These are phyloP conservation scores for Penicillium sp. DNA, from an alignment of 2,329 filamentous ascomycete species.

Conservation along the genomic window DNA sequence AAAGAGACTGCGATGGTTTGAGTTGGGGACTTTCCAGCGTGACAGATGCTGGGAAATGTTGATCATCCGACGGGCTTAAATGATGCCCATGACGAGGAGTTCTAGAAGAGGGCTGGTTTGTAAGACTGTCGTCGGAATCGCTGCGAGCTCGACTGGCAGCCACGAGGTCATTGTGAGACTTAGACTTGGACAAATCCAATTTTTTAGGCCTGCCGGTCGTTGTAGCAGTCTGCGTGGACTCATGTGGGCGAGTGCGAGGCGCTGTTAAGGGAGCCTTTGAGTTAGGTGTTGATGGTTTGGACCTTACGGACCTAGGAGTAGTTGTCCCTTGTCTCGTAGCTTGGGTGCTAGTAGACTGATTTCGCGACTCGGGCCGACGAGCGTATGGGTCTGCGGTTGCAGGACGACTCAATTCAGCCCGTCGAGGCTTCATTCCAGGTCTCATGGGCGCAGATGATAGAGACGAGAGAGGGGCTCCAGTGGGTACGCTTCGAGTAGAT, in stretches of 20 bases:
- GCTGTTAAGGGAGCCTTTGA: slow-evolving; percentile 26
- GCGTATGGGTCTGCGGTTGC: slow-evolving; percentile 36
- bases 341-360: slow-evolving; percentile 22
- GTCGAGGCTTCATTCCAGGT: slow-evolving; percentile 38
- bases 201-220: slow-evolving; percentile 34
- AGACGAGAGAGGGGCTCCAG: slow-evolving; percentile 37
- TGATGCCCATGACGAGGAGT: slow-evolving; percentile 10
- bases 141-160: slow-evolving; percentile 30
- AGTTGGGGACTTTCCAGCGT: slow-evolving; percentile 24
- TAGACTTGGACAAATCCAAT: slow-evolving; percentile 32
- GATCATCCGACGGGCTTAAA: slow-evolving; percentile 53
- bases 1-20: slow-evolving; percentile 11
- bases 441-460: slow-evolving; percentile 60
- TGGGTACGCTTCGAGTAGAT: slow-evolving; percentile 36
- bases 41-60: slow-evolving; percentile 35
- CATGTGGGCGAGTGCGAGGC: slow-evolving; percentile 35
- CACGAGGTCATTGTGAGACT: slow-evolving; percentile 25
- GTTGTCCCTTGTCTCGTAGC: slow-evolving; percentile 14
- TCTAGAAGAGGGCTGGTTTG: slow-evolving; percentile 11
- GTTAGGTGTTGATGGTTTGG: slow-evolving; percentile 34
- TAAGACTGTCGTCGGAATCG: slow-evolving; percentile 24
- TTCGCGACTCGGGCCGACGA: slow-evolving; percentile 46
- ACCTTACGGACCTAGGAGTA: slow-evolving; percentile 25
- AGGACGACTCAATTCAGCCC: slow-evolving; percentile 37
- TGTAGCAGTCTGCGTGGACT: slow-evolving; percentile 28